These are phyloP conservation scores for Aspergillus candidus DNA, from an alignment of 2,329 filamentous ascomycete species.

Conservation along the genomic window DNA sequence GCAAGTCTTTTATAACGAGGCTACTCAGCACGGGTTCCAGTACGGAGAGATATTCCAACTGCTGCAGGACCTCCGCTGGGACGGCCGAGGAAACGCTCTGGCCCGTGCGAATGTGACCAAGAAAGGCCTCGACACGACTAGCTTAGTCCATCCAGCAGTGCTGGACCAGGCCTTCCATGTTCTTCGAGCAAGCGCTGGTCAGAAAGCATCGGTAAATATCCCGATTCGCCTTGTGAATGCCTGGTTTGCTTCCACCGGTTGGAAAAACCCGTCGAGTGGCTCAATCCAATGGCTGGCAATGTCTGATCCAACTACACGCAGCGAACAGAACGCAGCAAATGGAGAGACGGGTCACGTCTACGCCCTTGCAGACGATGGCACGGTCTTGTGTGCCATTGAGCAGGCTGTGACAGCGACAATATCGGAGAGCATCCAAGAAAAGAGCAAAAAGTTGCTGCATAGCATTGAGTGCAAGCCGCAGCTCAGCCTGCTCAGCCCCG, in stretches of 20 bases:
- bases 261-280: constrained; percentile 21
- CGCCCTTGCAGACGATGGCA: constrained; percentile 26
- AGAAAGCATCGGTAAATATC: constrained; percentile 19
- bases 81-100: constrained; percentile 7
- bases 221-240: constrained; percentile 25
- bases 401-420: constrained; percentile 22
- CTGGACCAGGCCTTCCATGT: constrained; percentile 34
- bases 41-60: constrained; percentile 29
- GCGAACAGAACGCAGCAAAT: neutral
- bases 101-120: neutral
- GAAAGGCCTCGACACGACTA: constrained; percentile 12
- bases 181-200: constrained; percentile 15
- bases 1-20: constrained; percentile 24
- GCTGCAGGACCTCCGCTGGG: constrained; percentile 26
- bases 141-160: constrained; percentile 31
- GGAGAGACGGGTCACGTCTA: constrained; percentile 26
- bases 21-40: constrained; percentile 21
- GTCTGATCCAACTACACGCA: neutral
- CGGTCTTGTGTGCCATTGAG: constrained; percentile 23
- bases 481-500: constrained; percentile 27
- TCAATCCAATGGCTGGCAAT: constrained; percentile 21
- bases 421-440: constrained; percentile 12
- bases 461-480: constrained; percentile 37
- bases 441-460: constrained; percentile 27
- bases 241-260: constrained; percentile 29